A percentile compares a stretch with the other conserved stretches of the same genome.
Evolutionary conservation across 257 asterid genomes (phyloP).

Genomic region (Fraxinus cuspidata): DNA sequence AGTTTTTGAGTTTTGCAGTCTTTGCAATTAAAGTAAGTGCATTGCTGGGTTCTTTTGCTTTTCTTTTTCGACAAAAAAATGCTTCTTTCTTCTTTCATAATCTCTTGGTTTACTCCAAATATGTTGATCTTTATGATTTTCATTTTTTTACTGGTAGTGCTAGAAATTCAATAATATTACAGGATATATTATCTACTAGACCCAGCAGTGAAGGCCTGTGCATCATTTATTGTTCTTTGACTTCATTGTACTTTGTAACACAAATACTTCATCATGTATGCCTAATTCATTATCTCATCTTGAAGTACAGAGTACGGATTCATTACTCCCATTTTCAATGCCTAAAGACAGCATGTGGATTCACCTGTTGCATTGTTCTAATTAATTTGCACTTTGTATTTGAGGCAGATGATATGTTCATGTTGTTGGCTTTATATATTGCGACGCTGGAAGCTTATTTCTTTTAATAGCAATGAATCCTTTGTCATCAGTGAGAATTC

Average conservation of each 20-base stretch:
- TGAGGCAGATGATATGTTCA: slow-evolving; percentile 76
- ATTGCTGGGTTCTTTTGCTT: too few species aligned
- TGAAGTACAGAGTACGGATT: background rate
- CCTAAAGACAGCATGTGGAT: background rate
- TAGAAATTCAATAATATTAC: background rate
- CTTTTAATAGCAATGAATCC: slow-evolving; percentile 60
- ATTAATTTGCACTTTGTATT: slow-evolving; percentile 20
- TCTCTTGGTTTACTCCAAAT: background rate
- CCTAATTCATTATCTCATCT: background rate
- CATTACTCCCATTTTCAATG: background rate
- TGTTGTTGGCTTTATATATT: slow-evolving; percentile 67
- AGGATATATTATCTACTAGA: background rate
- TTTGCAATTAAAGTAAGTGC: too few species aligned
- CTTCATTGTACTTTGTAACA: background rate
- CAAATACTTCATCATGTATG: background rate
- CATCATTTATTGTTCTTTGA: background rate
- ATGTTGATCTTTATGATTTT: background rate
- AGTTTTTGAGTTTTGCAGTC: background rate
- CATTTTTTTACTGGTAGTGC: background rate
- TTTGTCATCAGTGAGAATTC: slow-evolving; percentile 42
- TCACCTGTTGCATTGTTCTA: slow-evolving; percentile 1
- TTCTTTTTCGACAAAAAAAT: too few species aligned
- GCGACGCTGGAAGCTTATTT: slow-evolving; percentile 61
- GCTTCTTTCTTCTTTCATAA: background rate
- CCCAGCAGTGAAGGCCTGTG: background rate